phyloP scores from a whole-genome alignment of 768 basidiomycete species.

The Vararia minispora region DNA sequence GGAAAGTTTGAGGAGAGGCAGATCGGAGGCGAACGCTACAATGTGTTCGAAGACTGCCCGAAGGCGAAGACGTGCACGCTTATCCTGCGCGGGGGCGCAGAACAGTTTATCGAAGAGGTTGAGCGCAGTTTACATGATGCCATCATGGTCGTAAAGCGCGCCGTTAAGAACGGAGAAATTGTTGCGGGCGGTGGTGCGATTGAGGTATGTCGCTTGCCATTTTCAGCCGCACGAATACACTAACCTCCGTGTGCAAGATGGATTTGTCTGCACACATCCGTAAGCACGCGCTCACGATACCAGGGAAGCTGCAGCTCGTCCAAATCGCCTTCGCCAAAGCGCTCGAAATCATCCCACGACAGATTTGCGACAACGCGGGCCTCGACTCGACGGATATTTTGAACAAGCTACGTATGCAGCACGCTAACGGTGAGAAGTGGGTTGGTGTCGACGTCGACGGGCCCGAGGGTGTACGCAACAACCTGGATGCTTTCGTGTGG shows the following conservation, averaged over 20 bases:
- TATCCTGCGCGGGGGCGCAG: slow-evolving; percentile 89
- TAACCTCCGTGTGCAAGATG: slow-evolving; percentile 59
- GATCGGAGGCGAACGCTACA: slow-evolving; percentile 94
- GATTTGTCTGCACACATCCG: slow-evolving; percentile 93
- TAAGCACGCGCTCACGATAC: slow-evolving; percentile 82
- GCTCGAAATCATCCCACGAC: slow-evolving; percentile 93
- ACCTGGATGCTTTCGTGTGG: slow-evolving; percentile 98
- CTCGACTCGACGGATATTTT: slow-evolving; percentile 95
- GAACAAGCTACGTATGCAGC: slow-evolving; percentile 95
- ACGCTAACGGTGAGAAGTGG: slow-evolving; percentile 83
- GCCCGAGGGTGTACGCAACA: slow-evolving; percentile 79
- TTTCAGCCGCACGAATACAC: not conserved
- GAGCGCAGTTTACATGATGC: slow-evolving; percentile 97
- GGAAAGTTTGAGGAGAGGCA: slow-evolving; percentile 89
- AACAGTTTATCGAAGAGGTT: slow-evolving; percentile 98
- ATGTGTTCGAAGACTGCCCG: slow-evolving; percentile 87
- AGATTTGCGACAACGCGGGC: slow-evolving; percentile 98
- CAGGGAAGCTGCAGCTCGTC: slow-evolving; percentile 91
- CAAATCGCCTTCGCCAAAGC: slow-evolving; percentile 95
- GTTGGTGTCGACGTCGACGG: slow-evolving; percentile 93
- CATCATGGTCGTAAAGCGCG: slow-evolving; percentile 99
- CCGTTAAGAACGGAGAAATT: slow-evolving; percentile 89
- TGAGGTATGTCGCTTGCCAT: slow-evolving; percentile 49
- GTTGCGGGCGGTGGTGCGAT: slow-evolving; percentile 97
- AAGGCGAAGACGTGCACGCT: slow-evolving; percentile 95